Evolutionary conservation across 2,329 filamentous ascomycete species (phyloP), one percentile per base, ranked within the genome.

Genomic region (Rutstroemia sp.): DNA sequence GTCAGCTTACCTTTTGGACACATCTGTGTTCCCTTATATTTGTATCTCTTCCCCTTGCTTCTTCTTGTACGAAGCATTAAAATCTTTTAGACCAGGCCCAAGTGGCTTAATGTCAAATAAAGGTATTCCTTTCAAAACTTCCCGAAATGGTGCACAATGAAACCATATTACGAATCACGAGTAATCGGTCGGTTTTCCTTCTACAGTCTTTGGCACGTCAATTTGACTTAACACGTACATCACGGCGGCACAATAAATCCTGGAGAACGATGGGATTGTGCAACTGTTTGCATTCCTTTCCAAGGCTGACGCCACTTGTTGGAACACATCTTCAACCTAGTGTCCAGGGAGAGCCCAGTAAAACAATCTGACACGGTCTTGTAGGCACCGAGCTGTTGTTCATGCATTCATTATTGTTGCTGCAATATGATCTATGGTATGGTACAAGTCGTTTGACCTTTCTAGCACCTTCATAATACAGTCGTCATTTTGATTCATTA

Each of bases 401-500:
- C 54, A 57, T 57, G 30, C 57, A 57, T 58, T 58, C 49, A 58
- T 58, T 58, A 58, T 57, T 58, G 57, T 49, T 47, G 38, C 57
- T 57, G 61, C 63, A 67, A 67, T 61, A 65, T 68, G 63, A 66
- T 68, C 66, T 68, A 68, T 68, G 65, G 62, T 68, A 69, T 68
- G 64, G 62, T 70, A 69, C 68, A 70, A 62, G 58, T 57, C 59
- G 51, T 57, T 48, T 54, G 58, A 57, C 54, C 44, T 49, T 23
- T 57, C 62, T 62, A 59, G 52, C 48, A 54, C 58, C 34, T 48
- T 66, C 63, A 67, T 68, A 61, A 65, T 69, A 69, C 67, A 68
- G 53, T 59, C 60, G 56, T 57, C 48, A 51, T 46, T 59, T 54
- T 55, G 37, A 21, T 53, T 61, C 53, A 60, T 59, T 53, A 56